Percentiles rank a stretch among this genome's conserved stretches.
Conservation (phyloP, 768 basidiomycete species). For the Termitomyces sp. region DNA sequence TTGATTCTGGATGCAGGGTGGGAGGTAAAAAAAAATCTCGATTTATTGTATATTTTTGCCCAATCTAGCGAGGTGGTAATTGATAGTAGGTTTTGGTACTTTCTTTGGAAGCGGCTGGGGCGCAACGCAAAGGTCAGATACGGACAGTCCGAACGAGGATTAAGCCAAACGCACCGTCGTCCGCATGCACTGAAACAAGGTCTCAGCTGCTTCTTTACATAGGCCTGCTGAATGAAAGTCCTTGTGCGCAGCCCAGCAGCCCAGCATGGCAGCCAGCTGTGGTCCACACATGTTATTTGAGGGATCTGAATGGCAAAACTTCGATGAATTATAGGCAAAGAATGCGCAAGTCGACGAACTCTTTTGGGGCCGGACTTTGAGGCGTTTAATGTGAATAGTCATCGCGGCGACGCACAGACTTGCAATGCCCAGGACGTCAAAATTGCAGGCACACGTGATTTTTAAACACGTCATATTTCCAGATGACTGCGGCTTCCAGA, state of each 20-base stretch:
- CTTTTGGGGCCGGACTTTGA: constrained; percentile 77
- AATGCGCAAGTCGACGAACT: constrained; percentile 32
- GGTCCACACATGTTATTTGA: constrained; percentile 54
- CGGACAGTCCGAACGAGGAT: neutral
- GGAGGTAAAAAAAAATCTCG: neutral
- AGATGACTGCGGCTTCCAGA: neutral
- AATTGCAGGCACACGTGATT: constrained; percentile 15
- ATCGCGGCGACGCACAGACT: constrained; percentile 3
- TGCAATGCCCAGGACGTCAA: neutral
- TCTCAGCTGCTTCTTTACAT: constrained; percentile 56
- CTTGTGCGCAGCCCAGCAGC: constrained; percentile 76
- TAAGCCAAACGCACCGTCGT: constrained; percentile 57
- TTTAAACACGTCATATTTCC: constrained; percentile 11
- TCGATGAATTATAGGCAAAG: constrained; percentile 1
- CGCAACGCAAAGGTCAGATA: neutral
- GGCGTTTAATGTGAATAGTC: constrained; percentile 71
- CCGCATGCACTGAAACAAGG: constrained; percentile 78
- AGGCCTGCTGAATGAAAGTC: constrained; percentile 50
- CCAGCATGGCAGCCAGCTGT: constrained; percentile 74
- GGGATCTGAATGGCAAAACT: constrained; percentile 25
- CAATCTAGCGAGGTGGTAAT: constrained; percentile 83
- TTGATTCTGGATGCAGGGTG: neutral
- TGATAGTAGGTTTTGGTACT: constrained; percentile 71
- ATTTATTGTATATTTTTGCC: constrained; percentile 67
- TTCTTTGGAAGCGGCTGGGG: constrained; percentile 63